phyloP scores from a whole-genome alignment of 2,329 filamentous ascomycete species.

The Colletotrichum higginsianum region DNA sequence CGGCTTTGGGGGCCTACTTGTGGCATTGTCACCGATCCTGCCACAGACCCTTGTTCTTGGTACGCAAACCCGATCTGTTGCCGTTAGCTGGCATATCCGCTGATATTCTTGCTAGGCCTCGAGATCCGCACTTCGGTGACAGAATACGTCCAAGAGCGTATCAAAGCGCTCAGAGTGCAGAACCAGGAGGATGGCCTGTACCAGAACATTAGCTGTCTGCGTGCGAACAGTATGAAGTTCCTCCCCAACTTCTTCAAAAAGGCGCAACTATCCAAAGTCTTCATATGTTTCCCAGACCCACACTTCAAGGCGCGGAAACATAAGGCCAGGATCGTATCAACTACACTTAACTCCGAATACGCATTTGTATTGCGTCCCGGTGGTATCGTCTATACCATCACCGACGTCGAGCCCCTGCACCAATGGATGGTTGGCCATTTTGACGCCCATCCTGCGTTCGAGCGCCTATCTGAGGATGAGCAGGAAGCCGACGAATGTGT shows the following conservation, averaged over 20 bases:
- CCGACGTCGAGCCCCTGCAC: conserved; percentile 95
- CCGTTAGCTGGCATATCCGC: conserved; percentile 37
- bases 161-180: conserved; percentile 83
- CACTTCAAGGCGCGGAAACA: conserved; percentile 99
- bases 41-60: conserved; percentile 88
- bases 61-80: conserved; percentile 51
- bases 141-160: conserved; percentile 90
- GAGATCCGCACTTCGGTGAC: conserved; percentile 94
- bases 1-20: conserved; percentile 91
- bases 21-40: conserved; percentile 85
- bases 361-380: conserved; percentile 88
- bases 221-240: conserved; percentile 99
- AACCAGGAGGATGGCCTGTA: conserved; percentile 70
- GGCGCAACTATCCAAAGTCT: conserved; percentile 88
- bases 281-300: conserved; percentile 98
- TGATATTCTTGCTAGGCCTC: conserved; percentile 70
- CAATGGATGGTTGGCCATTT: conserved; percentile 94
- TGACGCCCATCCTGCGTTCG: conserved; percentile 82
- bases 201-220: conserved; percentile 90
- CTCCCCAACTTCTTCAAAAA: conserved; percentile 96
- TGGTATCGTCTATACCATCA: conserved; percentile 95
- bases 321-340: conserved; percentile 94
- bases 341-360: conserved; percentile 92
- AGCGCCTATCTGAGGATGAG: conserved; percentile 78
- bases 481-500: conserved; percentile 80